Percentiles rank a stretch among this genome's conserved stretches.
These are phyloP conservation scores for Populus pruinosa DNA, from an alignment of 345 rosid species.

Conservation along the genomic window DNA sequence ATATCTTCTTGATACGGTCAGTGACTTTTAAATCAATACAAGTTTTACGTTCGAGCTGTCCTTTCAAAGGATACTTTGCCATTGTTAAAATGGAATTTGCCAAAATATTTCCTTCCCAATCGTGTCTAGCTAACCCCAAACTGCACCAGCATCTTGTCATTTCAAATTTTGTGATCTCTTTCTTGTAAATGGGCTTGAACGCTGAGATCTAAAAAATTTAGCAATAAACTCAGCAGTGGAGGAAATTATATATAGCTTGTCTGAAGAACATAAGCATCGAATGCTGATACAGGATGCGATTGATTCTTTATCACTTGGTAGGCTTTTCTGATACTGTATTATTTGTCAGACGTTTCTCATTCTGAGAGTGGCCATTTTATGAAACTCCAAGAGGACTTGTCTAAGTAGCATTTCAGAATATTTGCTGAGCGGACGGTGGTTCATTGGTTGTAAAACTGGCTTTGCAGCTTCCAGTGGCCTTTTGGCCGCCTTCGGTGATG, in stretches of 20 bases:
- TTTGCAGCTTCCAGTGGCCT: background rate
- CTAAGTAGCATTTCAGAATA: background rate
- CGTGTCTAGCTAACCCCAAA: no score
- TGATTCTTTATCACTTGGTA: background rate
- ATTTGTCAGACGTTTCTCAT: background rate
- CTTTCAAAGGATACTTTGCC: background rate
- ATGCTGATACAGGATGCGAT: background rate
- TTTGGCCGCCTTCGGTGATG: background rate
- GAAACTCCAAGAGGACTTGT: background rate
- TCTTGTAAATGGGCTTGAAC: no score
- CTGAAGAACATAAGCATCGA: background rate
- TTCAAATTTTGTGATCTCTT: no score
- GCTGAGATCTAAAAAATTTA: no score
- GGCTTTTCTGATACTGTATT: background rate
- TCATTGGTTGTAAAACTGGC: background rate
- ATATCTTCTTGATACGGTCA: conserved; percentile 26
- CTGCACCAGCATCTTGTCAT: no score
- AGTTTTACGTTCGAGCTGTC: background rate
- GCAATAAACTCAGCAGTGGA: background rate
- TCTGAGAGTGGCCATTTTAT: background rate
- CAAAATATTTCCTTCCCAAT: background rate
- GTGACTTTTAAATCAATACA: conserved; percentile 10
- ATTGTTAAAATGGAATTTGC: background rate
- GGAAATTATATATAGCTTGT: background rate
- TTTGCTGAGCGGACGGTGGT: background rate